Conservation (phyloP, 768 basidiomycete species). For the Tricholoma matsutake region DNA sequence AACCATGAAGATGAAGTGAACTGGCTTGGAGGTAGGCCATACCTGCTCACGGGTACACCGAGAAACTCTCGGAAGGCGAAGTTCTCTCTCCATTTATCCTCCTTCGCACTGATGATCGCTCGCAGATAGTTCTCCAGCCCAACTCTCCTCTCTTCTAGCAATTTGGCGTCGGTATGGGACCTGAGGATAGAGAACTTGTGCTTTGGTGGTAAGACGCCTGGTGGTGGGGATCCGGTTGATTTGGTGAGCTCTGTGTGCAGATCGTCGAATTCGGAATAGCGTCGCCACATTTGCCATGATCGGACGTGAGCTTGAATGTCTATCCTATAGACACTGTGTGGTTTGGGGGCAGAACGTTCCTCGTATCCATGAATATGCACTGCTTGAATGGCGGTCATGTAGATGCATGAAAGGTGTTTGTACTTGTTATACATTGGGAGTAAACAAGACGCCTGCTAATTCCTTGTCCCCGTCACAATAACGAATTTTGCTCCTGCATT, state of each 20-base stretch:
- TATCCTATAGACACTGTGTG: slow-evolving; percentile 82
- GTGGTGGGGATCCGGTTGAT: slow-evolving; percentile 78
- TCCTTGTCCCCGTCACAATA: slow-evolving; percentile 37
- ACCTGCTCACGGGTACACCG: slow-evolving; percentile 69
- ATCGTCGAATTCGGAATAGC: slow-evolving; percentile 93
- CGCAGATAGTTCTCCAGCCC: slow-evolving; percentile 86
- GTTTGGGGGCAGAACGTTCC: slow-evolving; percentile 63
- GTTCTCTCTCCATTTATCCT: slow-evolving; percentile 78
- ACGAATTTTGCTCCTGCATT: slow-evolving; percentile 46
- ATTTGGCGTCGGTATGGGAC: slow-evolving; percentile 51
- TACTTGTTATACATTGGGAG: too few relatives aligned
- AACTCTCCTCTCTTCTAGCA: slow-evolving; percentile 72
- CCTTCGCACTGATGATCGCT: slow-evolving; percentile 77
- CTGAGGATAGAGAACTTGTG: slow-evolving; percentile 68
- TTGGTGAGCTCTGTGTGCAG: slow-evolving; percentile 80
- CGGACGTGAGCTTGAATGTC: slow-evolving; percentile 85
- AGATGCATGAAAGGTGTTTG: neutral
- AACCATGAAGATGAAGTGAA: slow-evolving; percentile 85
- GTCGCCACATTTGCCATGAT: slow-evolving; percentile 91
- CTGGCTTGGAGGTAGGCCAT: slow-evolving; percentile 38
- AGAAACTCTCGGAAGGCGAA: slow-evolving; percentile 86
- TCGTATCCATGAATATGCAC: slow-evolving; percentile 69
- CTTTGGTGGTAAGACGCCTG: slow-evolving; percentile 80
- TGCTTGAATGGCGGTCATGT: slow-evolving; percentile 75
- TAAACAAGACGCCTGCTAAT: too few relatives aligned